Evolutionary conservation across 495 filamentous ascomycete species (phyloP).

Genomic region (Aspergillus hancockii): DNA sequence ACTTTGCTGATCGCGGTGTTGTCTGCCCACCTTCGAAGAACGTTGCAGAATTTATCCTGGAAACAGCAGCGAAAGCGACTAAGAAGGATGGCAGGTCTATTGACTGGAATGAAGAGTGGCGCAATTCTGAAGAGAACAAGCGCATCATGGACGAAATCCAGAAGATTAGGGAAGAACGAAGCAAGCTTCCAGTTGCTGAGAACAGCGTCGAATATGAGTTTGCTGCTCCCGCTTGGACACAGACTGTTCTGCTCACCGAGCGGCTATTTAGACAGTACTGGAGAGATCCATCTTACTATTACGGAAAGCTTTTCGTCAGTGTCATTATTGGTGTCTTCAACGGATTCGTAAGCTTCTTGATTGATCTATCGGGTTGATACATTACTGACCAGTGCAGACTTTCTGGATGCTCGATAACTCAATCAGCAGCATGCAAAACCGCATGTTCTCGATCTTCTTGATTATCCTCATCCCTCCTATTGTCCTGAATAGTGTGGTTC

Average conservation of each 20-base stretch:
- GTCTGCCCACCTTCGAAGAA: conserved; percentile 66
- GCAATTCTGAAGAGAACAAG: conserved; percentile 56
- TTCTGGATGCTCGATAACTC: conserved; percentile 74
- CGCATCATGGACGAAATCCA: conserved; percentile 60
- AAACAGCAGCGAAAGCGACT: conserved; percentile 68
- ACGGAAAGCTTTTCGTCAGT: conserved; percentile 70
- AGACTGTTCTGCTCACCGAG: conserved; percentile 62
- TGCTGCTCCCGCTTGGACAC: conserved; percentile 60
- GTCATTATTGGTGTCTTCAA: conserved; percentile 72
- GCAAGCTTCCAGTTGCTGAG: conserved; percentile 45
- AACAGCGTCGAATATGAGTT: conserved; percentile 54
- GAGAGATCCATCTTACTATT: conserved; percentile 71
- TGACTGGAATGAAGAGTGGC: conserved; percentile 76
- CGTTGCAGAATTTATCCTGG: conserved; percentile 83
- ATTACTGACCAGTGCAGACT: conserved; percentile 39
- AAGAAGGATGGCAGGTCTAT: conserved; percentile 50
- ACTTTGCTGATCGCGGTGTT: conserved; percentile 64
- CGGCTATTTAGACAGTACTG: conserved; percentile 71
- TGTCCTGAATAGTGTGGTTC: conserved; percentile 74
- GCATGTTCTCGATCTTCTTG: conserved; percentile 76
- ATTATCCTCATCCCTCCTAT: conserved; percentile 75
- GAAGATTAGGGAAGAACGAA: conserved; percentile 55
- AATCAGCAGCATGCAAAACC: conserved; percentile 72
- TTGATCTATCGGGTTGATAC: neutral
- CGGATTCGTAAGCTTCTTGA: conserved; percentile 53